Conservation (phyloP, 371 early-diverging fungal genomes). For the Zancudomyces culisetae region DNA sequence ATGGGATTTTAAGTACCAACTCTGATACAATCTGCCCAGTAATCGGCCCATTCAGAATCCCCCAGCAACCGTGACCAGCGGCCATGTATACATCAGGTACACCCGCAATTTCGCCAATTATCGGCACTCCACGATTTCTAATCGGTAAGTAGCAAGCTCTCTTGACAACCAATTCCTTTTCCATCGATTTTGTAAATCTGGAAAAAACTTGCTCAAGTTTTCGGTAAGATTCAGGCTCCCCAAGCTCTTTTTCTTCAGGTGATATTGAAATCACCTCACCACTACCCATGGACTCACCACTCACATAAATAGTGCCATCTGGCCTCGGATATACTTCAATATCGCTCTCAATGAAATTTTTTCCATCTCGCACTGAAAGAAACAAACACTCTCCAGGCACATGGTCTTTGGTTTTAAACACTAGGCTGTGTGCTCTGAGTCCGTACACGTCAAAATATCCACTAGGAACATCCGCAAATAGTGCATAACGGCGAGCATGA, state of each 20-base stretch:
- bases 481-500: conserved; percentile 16
- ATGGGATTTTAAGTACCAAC: no score
- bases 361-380: conserved; percentile 20
- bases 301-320: conserved; percentile 48
- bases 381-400: conserved; percentile 22
- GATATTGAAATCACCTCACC: conserved; percentile 27
- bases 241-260: conserved; percentile 20
- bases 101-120: conserved; percentile 34
- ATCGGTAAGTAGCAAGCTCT: conserved; percentile 47
- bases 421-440: conserved; percentile 19
- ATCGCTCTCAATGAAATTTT: conserved; percentile 21
- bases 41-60: conserved; percentile 44
- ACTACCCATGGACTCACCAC: conserved; percentile 33
- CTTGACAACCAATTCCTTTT: conserved; percentile 15
- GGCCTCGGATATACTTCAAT: conserved; percentile 29
- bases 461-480: conserved; percentile 17
- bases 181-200: conserved; percentile 22
- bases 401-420: conserved; percentile 12
- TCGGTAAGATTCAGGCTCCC: conserved; percentile 17
- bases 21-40: conserved; percentile 47
- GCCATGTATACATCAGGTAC: conserved; percentile 32
- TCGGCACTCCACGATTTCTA: conserved; percentile 29
- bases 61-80: conserved; percentile 52
- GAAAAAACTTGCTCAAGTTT: conserved; percentile 18
- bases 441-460: conserved; percentile 22